Percentiles rank a stretch among this genome's conserved stretches.
phyloP scores from a whole-genome alignment of 257 asterid genomes.

The Forsythia suspensa region DNA sequence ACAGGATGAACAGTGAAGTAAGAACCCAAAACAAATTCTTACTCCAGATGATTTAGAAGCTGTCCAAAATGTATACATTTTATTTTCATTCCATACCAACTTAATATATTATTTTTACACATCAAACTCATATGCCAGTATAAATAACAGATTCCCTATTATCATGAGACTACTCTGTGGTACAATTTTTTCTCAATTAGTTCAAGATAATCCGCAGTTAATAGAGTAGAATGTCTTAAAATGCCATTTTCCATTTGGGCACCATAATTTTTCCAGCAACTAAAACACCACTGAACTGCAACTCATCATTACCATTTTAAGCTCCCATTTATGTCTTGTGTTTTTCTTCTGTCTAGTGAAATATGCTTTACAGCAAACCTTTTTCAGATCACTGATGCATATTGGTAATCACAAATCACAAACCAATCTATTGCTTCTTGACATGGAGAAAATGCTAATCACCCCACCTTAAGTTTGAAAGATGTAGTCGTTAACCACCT shows the following conservation, averaged over 20 bases:
- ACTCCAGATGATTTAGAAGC: neutral
- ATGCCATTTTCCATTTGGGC: neutral
- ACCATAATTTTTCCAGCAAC: neutral
- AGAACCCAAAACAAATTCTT: neutral
- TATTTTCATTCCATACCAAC: neutral
- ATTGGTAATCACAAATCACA: neutral
- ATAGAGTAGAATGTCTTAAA: neutral
- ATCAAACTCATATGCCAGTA: neutral
- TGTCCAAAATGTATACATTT: neutral
- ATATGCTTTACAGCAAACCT: neutral
- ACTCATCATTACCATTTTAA: neutral
- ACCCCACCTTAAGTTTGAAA: neutral
- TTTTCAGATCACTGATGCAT: neutral
- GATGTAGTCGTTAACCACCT: neutral
- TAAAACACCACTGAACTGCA: neutral
- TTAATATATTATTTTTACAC: neutral
- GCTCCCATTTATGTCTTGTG: too few species aligned
- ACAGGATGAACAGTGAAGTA: neutral
- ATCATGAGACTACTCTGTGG: neutral
- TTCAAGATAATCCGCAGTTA: neutral
- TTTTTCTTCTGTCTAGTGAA: neutral
- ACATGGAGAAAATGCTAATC: neutral
- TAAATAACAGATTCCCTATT: neutral
- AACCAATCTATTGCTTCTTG: neutral
- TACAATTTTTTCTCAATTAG: neutral